phyloP scores from a whole-genome alignment of 805 yeast genomes.

The Hanseniaspora lachancei region DNA sequence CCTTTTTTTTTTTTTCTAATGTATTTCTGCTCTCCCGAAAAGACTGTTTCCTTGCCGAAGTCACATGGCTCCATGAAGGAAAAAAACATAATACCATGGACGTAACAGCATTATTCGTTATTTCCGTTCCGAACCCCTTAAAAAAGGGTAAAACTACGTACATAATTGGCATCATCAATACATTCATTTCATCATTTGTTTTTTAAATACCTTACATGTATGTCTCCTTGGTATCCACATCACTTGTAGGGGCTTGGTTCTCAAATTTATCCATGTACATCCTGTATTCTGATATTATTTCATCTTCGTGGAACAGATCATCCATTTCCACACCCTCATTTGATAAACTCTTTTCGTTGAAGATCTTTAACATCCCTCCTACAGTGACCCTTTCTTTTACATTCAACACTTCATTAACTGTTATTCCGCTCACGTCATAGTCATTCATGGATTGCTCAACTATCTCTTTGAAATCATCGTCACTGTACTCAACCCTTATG shows the following conservation, averaged over 20 bases:
- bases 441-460: slow-evolving; percentile 25
- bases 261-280: neutral
- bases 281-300: neutral
- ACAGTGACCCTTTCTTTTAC: slow-evolving; percentile 13
- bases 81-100: no score
- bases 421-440: slow-evolving; percentile 4
- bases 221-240: neutral
- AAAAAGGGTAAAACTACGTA: no score
- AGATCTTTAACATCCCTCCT: neutral
- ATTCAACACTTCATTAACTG: neutral
- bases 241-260: neutral
- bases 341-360: neutral
- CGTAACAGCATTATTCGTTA: no score
- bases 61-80: no score
- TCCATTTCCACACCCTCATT: neutral
- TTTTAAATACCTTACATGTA: neutral
- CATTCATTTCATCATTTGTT: no score
- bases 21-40: no score
- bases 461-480: slow-evolving; percentile 61
- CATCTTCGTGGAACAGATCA: neutral
- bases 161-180: no score
- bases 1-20: no score
- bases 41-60: no score
- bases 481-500: slow-evolving; percentile 65
- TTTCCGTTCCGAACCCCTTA: no score